Evolutionary conservation across 208 protist genomes (phyloP).

Genomic region (Leishmania braziliensis): DNA sequence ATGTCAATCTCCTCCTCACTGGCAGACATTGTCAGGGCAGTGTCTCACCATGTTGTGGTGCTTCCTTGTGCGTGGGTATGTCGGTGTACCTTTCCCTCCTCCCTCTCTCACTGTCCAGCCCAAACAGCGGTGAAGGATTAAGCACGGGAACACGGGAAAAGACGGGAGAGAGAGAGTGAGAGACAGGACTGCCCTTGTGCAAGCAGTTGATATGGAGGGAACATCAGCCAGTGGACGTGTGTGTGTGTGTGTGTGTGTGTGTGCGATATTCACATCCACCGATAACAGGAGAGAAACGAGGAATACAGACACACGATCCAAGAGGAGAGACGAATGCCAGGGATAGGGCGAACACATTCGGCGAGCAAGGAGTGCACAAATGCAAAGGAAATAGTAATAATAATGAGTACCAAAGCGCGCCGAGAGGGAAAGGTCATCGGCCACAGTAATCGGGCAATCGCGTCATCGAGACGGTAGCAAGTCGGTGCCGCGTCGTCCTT

Average conservation of each 20-base stretch:
- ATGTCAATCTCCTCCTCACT: slow-evolving; percentile 75
- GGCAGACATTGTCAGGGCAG: neutral
- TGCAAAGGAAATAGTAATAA: neutral
- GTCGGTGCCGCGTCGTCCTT: neutral
- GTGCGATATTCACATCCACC: neutral
- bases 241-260: neutral
- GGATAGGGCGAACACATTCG: slow-evolving; percentile 1
- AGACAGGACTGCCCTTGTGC: neutral
- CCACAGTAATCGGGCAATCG: neutral
- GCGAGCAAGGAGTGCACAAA: neutral
- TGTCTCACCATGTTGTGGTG: neutral
- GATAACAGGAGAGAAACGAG: neutral
- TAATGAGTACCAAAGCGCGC: neutral
- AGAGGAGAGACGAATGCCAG: neutral
- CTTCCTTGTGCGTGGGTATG: neutral
- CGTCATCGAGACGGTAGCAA: neutral
- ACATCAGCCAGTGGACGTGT: neutral
- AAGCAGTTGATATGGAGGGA: neutral
- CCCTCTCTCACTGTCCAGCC: neutral
- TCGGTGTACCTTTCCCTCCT: neutral
- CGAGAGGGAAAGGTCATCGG: neutral
- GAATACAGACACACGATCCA: neutral
- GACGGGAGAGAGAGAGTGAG: neutral
- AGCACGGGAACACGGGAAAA: neutral
- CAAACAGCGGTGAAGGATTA: neutral